Percentiles rank a stretch among this genome's conserved stretches.
Conservation (phyloP, 768 basidiomycete species). For the Mycena sanguinolenta region DNA sequence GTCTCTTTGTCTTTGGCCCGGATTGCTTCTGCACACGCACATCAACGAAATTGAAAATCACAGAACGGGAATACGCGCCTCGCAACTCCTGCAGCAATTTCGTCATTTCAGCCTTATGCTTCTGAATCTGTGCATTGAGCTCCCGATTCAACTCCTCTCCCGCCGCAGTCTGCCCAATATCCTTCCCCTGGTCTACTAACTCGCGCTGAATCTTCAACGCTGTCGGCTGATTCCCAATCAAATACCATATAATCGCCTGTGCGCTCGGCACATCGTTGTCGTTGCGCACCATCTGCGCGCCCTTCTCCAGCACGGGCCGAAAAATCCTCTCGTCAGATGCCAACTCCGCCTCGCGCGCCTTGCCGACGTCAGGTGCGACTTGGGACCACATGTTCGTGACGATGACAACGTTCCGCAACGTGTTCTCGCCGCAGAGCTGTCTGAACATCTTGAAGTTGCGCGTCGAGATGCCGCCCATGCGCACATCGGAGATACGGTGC, state of each 20-base stretch:
- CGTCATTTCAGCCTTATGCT: conserved; percentile 61
- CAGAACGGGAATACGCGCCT: conserved; percentile 16
- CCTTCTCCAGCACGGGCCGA: conserved; percentile 58
- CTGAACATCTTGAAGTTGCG: conserved; percentile 67
- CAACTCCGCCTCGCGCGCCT: conserved; percentile 56
- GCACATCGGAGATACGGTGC: conserved; percentile 53
- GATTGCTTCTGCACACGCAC: conserved; percentile 48
- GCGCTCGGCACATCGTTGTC: conserved; percentile 54
- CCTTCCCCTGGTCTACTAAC: conserved; percentile 62
- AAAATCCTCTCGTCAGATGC: conserved; percentile 53
- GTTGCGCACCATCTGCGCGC: conserved; percentile 55
- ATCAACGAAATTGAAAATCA: not conserved
- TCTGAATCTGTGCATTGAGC: conserved; percentile 59
- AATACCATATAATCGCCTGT: conserved; percentile 54
- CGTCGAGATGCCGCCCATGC: conserved; percentile 60
- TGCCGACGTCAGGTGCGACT: conserved; percentile 53
- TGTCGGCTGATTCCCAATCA: conserved; percentile 56
- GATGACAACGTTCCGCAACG: conserved; percentile 64
- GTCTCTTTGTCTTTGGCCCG: conserved; percentile 62
- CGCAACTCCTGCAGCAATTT: conserved; percentile 62
- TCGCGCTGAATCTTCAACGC: conserved; percentile 69
- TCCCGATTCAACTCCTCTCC: conserved; percentile 66
- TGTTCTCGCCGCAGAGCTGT: conserved; percentile 64
- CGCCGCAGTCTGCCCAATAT: conserved; percentile 66
- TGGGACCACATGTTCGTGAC: conserved; percentile 69